Conservation (phyloP, 495 filamentous ascomycete species). For the Penicillium silybi region DNA sequence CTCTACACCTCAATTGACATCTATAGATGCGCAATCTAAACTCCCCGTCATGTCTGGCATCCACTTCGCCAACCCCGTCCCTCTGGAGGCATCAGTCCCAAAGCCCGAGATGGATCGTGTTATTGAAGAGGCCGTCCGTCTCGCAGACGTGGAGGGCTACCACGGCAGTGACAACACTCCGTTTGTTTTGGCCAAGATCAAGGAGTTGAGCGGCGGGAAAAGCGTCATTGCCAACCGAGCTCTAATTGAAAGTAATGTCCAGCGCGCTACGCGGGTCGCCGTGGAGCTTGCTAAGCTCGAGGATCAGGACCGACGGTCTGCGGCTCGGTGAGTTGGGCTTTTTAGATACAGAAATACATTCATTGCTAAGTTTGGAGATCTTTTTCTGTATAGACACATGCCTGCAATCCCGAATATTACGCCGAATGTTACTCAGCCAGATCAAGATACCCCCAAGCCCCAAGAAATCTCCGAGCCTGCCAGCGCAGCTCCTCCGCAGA, state of each 20-base stretch:
- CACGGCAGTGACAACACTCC: constrained; percentile 82
- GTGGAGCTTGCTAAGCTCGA: constrained; percentile 67
- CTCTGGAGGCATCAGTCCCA: constrained; percentile 64
- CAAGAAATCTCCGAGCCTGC: constrained; percentile 6
- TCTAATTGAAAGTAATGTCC: constrained; percentile 76
- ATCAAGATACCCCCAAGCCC: constrained; percentile 23
- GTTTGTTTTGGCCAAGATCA: constrained; percentile 77
- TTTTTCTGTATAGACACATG: constrained; percentile 37
- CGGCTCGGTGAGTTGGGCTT: constrained; percentile 38
- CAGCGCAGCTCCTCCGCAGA: constrained; percentile 1
- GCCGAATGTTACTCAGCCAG: constrained; percentile 21
- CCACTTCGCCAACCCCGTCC: constrained; percentile 85
- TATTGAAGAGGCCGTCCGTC: constrained; percentile 68
- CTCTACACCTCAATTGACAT: background rate
- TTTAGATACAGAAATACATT: constrained; percentile 17
- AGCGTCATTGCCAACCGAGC: constrained; percentile 73
- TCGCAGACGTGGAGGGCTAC: constrained; percentile 65
- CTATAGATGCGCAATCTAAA: constrained; percentile 56
- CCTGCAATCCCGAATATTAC: constrained; percentile 29
- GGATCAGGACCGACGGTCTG: constrained; percentile 24
- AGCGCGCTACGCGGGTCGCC: constrained; percentile 73
- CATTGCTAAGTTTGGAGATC: constrained; percentile 35
- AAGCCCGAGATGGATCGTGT: constrained; percentile 66
- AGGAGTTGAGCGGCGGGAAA: constrained; percentile 67
- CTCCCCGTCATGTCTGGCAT: constrained; percentile 70